Evolutionary conservation across 2,329 filamentous ascomycete genomes (phyloP).

Genomic region (Pseudocercospora fijiensis): DNA sequence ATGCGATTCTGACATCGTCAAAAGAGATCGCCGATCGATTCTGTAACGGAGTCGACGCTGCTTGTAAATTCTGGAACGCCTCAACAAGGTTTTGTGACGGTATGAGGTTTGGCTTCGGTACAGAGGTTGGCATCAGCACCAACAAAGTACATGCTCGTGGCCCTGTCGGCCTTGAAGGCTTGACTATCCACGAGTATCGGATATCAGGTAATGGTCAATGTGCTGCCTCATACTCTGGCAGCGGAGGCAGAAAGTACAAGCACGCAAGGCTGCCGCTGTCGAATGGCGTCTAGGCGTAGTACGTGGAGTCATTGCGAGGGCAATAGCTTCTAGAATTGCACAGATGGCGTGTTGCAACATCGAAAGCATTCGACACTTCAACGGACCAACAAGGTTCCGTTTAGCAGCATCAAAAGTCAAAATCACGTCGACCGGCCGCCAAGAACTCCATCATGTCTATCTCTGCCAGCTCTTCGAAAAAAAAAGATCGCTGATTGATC

Average conservation of each 20-base stretch:
- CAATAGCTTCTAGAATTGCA: not conserved
- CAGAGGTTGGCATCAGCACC: constrained; percentile 96
- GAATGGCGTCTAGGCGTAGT: not conserved
- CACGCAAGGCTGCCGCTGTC: constrained; percentile 51
- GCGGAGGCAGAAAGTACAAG: constrained; percentile 55
- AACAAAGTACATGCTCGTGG: constrained; percentile 97
- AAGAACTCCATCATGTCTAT: not conserved
- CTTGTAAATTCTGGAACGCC: constrained; percentile 95
- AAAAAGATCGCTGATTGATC: not conserved
- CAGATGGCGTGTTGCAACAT: not conserved
- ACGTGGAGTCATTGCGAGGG: not conserved
- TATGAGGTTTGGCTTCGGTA: constrained; percentile 96
- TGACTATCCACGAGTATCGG: constrained; percentile 98
- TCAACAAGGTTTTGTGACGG: constrained; percentile 93
- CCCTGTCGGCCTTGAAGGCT: constrained; percentile 86
- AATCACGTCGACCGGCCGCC: not conserved
- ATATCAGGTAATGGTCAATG: constrained; percentile 79
- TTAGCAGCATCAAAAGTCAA: not conserved
- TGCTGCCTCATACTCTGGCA: constrained; percentile 68
- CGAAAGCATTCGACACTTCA: not conserved
- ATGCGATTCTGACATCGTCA: constrained; percentile 77
- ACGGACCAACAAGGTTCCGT: not conserved
- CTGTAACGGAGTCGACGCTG: constrained; percentile 80
- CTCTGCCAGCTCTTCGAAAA: not conserved
- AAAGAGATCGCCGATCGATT: constrained; percentile 71